Evolutionary conservation across 495 filamentous ascomycete genomes (phyloP).

Genomic region (Tuber melanosporum): DNA sequence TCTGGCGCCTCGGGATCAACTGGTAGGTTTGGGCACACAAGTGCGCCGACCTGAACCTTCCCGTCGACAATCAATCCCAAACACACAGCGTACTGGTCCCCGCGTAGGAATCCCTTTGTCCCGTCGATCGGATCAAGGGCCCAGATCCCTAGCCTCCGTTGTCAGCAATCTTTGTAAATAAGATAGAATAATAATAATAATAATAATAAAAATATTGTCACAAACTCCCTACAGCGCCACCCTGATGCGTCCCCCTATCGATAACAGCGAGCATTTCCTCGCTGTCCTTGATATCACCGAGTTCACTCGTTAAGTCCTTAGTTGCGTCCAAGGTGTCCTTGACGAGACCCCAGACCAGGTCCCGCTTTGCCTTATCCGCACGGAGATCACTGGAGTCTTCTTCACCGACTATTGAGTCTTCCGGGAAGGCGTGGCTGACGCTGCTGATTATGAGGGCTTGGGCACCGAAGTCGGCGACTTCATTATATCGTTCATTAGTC

Average conservation of each 20-base stretch:
- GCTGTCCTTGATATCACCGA: slow-evolving; percentile 59
- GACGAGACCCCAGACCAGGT: slow-evolving; percentile 78
- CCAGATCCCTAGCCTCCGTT: slow-evolving; percentile 57
- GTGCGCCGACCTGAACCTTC: slow-evolving; percentile 87
- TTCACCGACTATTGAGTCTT: slow-evolving; percentile 87
- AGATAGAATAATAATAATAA: background rate
- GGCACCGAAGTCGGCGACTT: slow-evolving; percentile 87
- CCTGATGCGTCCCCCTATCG: slow-evolving; percentile 71
- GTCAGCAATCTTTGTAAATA: background rate
- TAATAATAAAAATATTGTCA: background rate
- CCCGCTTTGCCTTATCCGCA: slow-evolving; percentile 56
- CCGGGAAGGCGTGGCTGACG: slow-evolving; percentile 78
- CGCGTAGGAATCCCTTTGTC: slow-evolving; percentile 91
- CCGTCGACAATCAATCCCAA: slow-evolving; percentile 86
- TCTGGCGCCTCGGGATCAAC: slow-evolving; percentile 65
- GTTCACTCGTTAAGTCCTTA: slow-evolving; percentile 52
- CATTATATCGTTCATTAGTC: slow-evolving; percentile 6
- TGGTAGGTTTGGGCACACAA: slow-evolving; percentile 91
- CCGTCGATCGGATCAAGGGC: slow-evolving; percentile 96
- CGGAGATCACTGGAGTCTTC: slow-evolving; percentile 79
- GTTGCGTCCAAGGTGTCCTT: slow-evolving; percentile 64
- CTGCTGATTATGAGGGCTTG: slow-evolving; percentile 93
- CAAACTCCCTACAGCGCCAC: slow-evolving; percentile 65
- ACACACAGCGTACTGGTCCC: slow-evolving; percentile 97
- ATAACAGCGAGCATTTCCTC: slow-evolving; percentile 79